These are phyloP conservation scores for Ceratobasidium sp. DNA, from an alignment of 1,284 basidiomycete species.

Conservation along the genomic window DNA sequence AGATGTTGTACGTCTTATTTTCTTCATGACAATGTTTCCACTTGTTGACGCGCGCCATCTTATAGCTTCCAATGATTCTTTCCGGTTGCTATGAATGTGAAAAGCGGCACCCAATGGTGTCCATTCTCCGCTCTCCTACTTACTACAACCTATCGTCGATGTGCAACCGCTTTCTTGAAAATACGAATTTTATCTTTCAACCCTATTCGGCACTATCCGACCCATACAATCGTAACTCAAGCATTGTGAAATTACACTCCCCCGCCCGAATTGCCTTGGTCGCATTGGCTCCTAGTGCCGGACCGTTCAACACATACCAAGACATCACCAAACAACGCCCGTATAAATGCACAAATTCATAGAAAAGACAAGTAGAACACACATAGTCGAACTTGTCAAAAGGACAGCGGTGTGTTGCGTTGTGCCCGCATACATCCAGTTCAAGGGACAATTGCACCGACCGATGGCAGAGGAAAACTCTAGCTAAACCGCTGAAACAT, in stretches of 20 bases:
- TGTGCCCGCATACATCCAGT: constrained; percentile 44
- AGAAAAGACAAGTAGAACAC: constrained; percentile 20
- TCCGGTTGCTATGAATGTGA: neutral
- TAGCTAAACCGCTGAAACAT: constrained; percentile 58
- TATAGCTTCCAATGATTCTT: constrained; percentile 24
- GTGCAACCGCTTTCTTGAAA: too few species aligned
- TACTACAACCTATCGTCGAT: too few species aligned
- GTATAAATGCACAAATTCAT: neutral
- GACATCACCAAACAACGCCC: neutral
- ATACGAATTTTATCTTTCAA: too few species aligned
- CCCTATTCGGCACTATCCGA: too few species aligned
- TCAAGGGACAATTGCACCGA: constrained; percentile 54
- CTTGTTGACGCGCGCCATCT: neutral
- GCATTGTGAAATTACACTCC: too few species aligned
- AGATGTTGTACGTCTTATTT: constrained; percentile 37
- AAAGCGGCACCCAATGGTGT: constrained; percentile 28
- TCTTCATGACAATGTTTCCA: too few species aligned
- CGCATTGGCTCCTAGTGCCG: constrained; percentile 3
- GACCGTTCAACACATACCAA: neutral
- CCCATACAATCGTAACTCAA: too few species aligned
- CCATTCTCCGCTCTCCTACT: too few species aligned
- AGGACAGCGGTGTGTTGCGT: too few species aligned
- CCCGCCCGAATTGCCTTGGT: too few species aligned
- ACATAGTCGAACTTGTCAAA: constrained; percentile 21
- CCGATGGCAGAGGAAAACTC: constrained; percentile 58